These are phyloP conservation scores for Rutidosis leptorrhynchoides DNA, from an alignment of 129 eudicot species.

Conservation along the genomic window DNA sequence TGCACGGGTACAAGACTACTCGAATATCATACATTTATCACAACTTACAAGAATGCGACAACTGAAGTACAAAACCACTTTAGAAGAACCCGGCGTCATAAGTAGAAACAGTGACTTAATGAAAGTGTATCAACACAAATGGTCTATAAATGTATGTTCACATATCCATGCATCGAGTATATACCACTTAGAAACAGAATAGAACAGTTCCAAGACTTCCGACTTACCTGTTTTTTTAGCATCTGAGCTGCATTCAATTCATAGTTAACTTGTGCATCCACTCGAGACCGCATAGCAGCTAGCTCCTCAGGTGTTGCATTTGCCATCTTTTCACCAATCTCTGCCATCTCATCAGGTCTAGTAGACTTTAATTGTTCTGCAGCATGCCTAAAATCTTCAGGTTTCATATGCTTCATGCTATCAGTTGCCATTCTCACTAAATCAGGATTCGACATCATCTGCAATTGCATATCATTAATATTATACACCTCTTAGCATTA, in stretches of 20 bases:
- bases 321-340: constrained; percentile 90
- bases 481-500: not conserved
- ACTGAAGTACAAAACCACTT: constrained; percentile 13
- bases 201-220: not conserved
- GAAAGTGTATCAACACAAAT: not conserved
- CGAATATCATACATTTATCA: not conserved
- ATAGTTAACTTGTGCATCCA: constrained; percentile 74
- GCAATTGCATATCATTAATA: constrained; percentile 21
- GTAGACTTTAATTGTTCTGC: constrained; percentile 92
- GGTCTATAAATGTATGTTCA: constrained; percentile 14
- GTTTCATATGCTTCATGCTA: constrained; percentile 77
- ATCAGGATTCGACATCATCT: constrained; percentile 99
- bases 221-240: constrained; percentile 83
- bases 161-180: not conserved
- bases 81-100: constrained; percentile 4
- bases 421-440: constrained; percentile 91
- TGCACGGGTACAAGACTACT: too few species aligned
- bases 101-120: not conserved
- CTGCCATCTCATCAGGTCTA: constrained; percentile 90
- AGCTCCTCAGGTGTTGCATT: constrained; percentile 87
- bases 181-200: constrained; percentile 10
- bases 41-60: too few species aligned
- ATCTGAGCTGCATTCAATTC: constrained; percentile 80
- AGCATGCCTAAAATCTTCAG: constrained; percentile 80
- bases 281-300: constrained; percentile 78